Evolutionary conservation across 305 asterid species (phyloP), one percentile per base, ranked within the genome.

Genomic region (Withania somnifera): DNA sequence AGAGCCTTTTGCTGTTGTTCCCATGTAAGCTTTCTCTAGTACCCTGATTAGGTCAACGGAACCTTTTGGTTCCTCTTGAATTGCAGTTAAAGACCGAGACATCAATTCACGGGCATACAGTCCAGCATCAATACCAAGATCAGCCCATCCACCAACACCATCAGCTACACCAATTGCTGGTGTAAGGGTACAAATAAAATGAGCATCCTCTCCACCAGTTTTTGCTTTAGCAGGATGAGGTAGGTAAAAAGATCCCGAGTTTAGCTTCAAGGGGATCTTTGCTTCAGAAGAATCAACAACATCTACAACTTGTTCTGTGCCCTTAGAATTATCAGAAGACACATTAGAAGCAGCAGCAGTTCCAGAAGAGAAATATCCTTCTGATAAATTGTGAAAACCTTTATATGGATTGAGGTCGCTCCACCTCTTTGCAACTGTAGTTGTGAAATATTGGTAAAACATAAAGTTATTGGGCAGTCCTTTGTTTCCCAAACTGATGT

Each of bases 121-220:
- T 34, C 80, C 80, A 50, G 80, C 61, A 50, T 75, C 63, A n/a
- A 75, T 51, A 75, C 80, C 80, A 17, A 75, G 80, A 75, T 75
- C 61, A 28, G 80, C 80, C 80, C 80, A 75, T 50, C 80, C 80
- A 75, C 80, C 80, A 75, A 75, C 80, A 17, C 80, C 80, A 75
- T 75, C 80, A 28, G 79, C 80, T 50, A 75, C 63, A 50, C 80
- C 80, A 1, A 47, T 28, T 26, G 63, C 80, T 75, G 38, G 63
- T 5, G 80, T 28, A 75, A 75, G 47, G 47, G 63, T 50, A 75
- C 80, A 75, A 11, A 75, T 75, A 75, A 75, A 75, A 51, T 75
- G 80, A 75, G 80, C 80, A 17, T 75, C 80, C 80, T 75, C 80
- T 75, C 80, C 80, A 0, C 80, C 80, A 28, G 47, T 75, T n/a